These are phyloP conservation scores for Collybia sordida DNA, from an alignment of 768 basidiomycete species.

Conservation along the genomic window DNA sequence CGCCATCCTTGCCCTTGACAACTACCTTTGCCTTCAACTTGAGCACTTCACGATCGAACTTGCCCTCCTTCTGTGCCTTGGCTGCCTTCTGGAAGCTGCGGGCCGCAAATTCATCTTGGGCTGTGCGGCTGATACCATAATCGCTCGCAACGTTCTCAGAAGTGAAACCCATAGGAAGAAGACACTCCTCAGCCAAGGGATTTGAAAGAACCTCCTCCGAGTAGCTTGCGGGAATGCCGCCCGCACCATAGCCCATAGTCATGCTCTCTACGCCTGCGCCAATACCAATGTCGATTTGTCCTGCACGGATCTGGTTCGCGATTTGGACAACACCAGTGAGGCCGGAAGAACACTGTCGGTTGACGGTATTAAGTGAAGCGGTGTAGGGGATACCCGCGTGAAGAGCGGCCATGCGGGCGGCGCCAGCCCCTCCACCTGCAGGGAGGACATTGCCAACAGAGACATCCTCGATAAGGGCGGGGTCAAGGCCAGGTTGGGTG, in stretches of 20 bases:
- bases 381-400: conserved; percentile 83
- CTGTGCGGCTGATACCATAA: conserved; percentile 68
- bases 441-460: conserved; percentile 88
- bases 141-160: conserved; percentile 90
- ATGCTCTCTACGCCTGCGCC: conserved; percentile 94
- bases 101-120: conserved; percentile 87
- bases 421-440: conserved; percentile 77
- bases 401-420: conserved; percentile 85
- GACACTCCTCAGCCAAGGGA: conserved; percentile 76
- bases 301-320: conserved; percentile 73
- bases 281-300: conserved; percentile 89
- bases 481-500: conserved; percentile 67
- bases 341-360: conserved; percentile 90
- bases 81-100: conserved; percentile 84
- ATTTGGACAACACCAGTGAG: conserved; percentile 81
- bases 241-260: conserved; percentile 73
- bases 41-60: conserved; percentile 82
- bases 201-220: conserved; percentile 65
- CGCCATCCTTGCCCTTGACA: conserved; percentile 52
- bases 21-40: conserved; percentile 67
- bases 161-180: conserved; percentile 90
- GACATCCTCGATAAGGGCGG: conserved; percentile 81
- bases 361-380: conserved; percentile 76
- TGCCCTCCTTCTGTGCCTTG: conserved; percentile 75
- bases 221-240: conserved; percentile 48